Evolutionary conservation across 2,329 filamentous ascomycete genomes (phyloP), one percentile per base, ranked within the genome.

Genomic region (Aspergillus felis): DNA sequence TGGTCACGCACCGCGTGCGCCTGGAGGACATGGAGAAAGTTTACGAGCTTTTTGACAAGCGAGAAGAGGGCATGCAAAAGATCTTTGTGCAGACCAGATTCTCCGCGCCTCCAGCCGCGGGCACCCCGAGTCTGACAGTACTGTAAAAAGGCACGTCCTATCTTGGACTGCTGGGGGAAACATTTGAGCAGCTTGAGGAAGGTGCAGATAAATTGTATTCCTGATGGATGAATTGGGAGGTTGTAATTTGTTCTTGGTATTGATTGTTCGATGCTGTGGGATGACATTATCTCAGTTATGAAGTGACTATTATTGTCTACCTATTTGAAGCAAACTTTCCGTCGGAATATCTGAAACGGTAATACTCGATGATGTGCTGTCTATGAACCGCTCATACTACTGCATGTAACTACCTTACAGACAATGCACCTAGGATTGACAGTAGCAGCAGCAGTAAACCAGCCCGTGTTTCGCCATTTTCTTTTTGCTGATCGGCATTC

Each of bases 1-100:
- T 95, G 90, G 79, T 95, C 1, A 89, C 87, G 7, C 91, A 95
- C 72, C 86, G 91, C 12, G 84, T 91, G 53, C 81, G 82, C 29
- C 80, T 95, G 3, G 88, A 93, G 60, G 89, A 92, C 64, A 81
- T 89, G 57, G 86, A 84, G 56, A 83, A 84, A 66, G 79, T 89
- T 0, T 90, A 90, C 66, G 75, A 79, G 60, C 81, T 81, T 66
- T 90, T 88, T 59, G 80, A 88, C 58, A 68, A 72, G 32, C 66
- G 76, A 24, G 78, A 75, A 20, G 60, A 79, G 67, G 81, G 89
- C 59, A 89, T 95, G 81, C 91, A 95, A 74, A 95, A 96, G 81
- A 83, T 94, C 1, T 95, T 82, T 70, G 80, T 86, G 10, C 72
- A 85, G 76, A 87, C 84, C 1, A 81, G 75, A 64, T 83, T 83